A percentile compares a stretch with the other conserved stretches of the same genome.
Evolutionary conservation across 2,329 filamentous ascomycete species (phyloP).

Genomic region (Septoria petroselini): DNA sequence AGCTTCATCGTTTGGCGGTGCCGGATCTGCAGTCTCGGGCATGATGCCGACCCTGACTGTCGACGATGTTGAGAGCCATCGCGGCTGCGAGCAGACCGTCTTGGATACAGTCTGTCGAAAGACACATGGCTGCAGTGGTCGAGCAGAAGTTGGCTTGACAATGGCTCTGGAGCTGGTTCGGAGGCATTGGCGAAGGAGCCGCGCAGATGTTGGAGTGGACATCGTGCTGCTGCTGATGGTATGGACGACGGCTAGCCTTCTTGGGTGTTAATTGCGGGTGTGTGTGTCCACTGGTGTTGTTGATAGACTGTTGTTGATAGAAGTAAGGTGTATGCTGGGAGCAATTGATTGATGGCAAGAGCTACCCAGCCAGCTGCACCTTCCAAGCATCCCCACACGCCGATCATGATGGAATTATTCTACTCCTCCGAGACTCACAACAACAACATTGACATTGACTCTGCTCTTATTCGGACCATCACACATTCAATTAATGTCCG

Average conservation of each 20-base stretch:
- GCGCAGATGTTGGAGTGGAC: not conserved
- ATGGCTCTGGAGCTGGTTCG: constrained; percentile 5
- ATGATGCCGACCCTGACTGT: constrained; percentile 39
- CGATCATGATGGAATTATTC: too few relatives aligned
- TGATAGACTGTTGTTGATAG: too few relatives aligned
- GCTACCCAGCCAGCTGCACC: too few relatives aligned
- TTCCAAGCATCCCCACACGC: too few relatives aligned
- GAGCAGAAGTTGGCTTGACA: constrained; percentile 16
- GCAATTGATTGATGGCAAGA: too few relatives aligned
- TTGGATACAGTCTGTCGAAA: constrained; percentile 13
- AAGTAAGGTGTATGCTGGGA: too few relatives aligned
- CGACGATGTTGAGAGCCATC: constrained; percentile 25
- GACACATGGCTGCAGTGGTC: constrained; percentile 5
- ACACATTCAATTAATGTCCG: too few relatives aligned
- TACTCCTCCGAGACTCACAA: too few relatives aligned
- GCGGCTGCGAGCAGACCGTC: constrained; percentile 17
- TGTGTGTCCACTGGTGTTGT: too few relatives aligned
- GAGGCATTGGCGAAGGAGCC: not conserved
- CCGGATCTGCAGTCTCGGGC: constrained; percentile 43
- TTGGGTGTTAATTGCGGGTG: too few relatives aligned
- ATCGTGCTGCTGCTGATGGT: not conserved
- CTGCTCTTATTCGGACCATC: too few relatives aligned
- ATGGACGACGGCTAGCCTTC: not conserved
- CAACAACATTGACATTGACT: too few relatives aligned
- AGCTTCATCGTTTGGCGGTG: constrained; percentile 37